These are phyloP conservation scores for Ophiostoma perfectum DNA, from an alignment of 2,329 filamentous ascomycete species.

Conservation along the genomic window DNA sequence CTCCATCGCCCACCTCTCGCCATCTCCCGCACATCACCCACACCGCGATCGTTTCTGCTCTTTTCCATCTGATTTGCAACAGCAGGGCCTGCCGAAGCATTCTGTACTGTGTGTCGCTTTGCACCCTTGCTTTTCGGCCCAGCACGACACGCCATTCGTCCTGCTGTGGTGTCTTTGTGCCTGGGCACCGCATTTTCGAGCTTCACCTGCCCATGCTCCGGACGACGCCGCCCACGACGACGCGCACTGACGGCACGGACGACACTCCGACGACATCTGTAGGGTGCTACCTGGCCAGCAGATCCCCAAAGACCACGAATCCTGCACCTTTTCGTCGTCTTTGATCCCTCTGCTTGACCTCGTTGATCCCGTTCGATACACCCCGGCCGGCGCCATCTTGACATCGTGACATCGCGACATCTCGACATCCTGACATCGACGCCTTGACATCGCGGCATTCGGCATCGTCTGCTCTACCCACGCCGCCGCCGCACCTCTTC, in stretches of 20 bases:
- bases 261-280: background rate
- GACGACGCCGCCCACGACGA: background rate
- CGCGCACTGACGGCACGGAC: background rate
- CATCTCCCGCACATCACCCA: background rate
- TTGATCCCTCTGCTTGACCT: background rate
- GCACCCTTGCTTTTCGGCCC: no score
- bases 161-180: background rate
- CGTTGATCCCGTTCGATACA: background rate
- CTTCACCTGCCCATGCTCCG: background rate
- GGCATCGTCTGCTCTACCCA: background rate
- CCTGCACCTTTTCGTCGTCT: slow-evolving; percentile 20
- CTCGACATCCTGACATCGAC: slow-evolving; percentile 9
- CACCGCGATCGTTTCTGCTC: background rate
- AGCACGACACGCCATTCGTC: no score
- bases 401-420: background rate
- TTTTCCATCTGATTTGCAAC: background rate
- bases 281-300: background rate
- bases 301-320: background rate
- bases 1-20: background rate
- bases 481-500: background rate
- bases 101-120: no score
- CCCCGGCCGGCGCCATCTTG: background rate
- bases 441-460: background rate
- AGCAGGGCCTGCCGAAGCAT: no score
- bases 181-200: background rate